Base-by-base conservation (phyloP, 805 yeast species). In the Yarrowia sp. region DNA sequence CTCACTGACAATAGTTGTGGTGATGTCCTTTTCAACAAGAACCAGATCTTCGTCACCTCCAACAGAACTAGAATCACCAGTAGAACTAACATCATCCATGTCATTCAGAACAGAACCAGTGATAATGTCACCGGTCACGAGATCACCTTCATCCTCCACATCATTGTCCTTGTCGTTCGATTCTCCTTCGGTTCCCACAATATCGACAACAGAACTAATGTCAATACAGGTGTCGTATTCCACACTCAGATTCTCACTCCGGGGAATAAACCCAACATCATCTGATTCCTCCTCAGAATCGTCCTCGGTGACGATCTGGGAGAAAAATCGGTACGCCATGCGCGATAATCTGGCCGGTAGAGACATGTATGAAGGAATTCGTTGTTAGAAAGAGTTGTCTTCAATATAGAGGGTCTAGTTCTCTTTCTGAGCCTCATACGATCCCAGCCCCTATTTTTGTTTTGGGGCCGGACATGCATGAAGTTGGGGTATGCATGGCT, bases 151-250 rank as follows among this genome's bases (percentile, higher is more conserved):
- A 14, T 10, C 28, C 41, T 33, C 41, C 14, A 14, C 46, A 26
- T 14, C 48, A 14, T 11, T 6, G 16, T 21, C 44, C 16, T 3
- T 6, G 7, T 46, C 52, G n/a, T 2, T 11, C 4, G 8, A 24
- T 12, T 14, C 30, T 9, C 21, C 21, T 10, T 36, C 40, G 1
- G 21, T 17, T 3, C 40, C 21, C 28, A 11, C 58, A 1, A 17
- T 36, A 6, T 10, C 21, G 2, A 49, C n/a, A 7, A 38, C 61
- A 2, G 61, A 54, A 38, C 61, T 21, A 17, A 54, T 54, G 26
- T 54, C 61, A 7, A 54, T 32, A 54, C 61, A 36, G 17, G 61
- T 54, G 19, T 54, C 61, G 35, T 54, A 54, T 12, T 54, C 46
- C n/a, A 54, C 35, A 7, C 35, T 26, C n/a, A 38, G 46, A 12